Percentiles rank a stretch among this genome's conserved stretches.
Evolutionary conservation across 768 basidiomycete species (phyloP).

Genomic region (Lentinula edodes): DNA sequence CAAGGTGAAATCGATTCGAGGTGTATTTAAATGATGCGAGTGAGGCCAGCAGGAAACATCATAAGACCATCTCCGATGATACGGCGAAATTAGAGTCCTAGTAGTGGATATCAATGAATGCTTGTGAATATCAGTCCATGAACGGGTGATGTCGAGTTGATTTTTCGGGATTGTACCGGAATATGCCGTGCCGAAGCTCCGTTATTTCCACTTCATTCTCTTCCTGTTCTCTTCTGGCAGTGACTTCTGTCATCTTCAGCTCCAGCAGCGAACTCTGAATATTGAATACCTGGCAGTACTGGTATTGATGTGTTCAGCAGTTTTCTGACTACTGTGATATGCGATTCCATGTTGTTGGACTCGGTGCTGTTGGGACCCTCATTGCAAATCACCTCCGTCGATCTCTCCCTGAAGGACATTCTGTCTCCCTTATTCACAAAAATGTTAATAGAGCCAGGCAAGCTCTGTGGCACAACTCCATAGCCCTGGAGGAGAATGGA

Average conservation of each 20-base stretch:
- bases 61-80: constrained; percentile 5
- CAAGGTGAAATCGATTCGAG: background rate
- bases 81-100: background rate
- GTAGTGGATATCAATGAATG: background rate
- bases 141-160: background rate
- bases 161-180: background rate
- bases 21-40: background rate
- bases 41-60: constrained; percentile 4
- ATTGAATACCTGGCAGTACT: background rate
- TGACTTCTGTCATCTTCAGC: too few species aligned
- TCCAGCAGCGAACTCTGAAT: background rate
- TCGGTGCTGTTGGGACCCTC: constrained; percentile 81
- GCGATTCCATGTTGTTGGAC: constrained; percentile 73
- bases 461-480: constrained; percentile 25
- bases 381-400: constrained; percentile 75
- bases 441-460: constrained; percentile 30
- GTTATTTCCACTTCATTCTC: background rate
- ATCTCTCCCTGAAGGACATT: constrained; percentile 41
- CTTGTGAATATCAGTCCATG: background rate
- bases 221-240: too few species aligned
- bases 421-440: constrained; percentile 70
- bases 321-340: constrained; percentile 27
- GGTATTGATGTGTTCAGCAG: constrained; percentile 5
- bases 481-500: constrained; percentile 49
- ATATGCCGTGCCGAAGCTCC: too few species aligned